Base-by-base conservation (phyloP, 208 protist genomes). In the Naegleria fowleri region DNA sequence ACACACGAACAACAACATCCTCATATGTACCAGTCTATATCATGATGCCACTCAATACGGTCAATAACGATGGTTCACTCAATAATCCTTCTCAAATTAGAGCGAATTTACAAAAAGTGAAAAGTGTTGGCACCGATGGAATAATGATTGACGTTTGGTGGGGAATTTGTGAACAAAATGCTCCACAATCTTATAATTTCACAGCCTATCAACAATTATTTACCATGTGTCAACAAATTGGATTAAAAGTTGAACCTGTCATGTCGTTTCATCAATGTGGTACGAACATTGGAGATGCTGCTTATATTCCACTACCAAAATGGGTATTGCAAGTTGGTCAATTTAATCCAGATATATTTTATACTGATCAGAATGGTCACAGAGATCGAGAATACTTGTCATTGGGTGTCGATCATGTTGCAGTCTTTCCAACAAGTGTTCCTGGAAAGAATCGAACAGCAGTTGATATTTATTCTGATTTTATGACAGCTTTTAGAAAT, bases 61-160 rank as follows among this genome's bases (percentile, higher is more conserved):
- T 94, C 4, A 76, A 75, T 55, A 90, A 52, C n/a, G 22, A 92
- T 92, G 93, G 93, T 13, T 22, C n/a, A 39, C 43, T 93, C 0
- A 92, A 93, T 9, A 87, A 94, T 91, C 36, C 38, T 52, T 6
- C 51, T 38, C 0, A 40, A 7, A 55, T 94, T 25, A 38, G 11
- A 9, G 36, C 15, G 36, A 75, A 88, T 41, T 92, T 94, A 41
- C 5, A 40, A 33, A 33, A 67, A 5, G 38, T 94, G n/a, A 92
- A 92, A 33, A 38, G 7, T 33, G 90, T 29, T 48, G 29, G 38
- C 33, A 59, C 87, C 7, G 87, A 93, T 59, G 93, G 93, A 40
- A 90, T 94, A 11, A 94, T 94, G 93, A 5, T 86, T 29, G 93
- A 94, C 91, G 91, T 94, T 59, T 94, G 93, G 93, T 94, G 93